A percentile compares a stretch with the other conserved stretches of the same genome.
Conservation (phyloP, 73 alveolate genomes). For the Urostyla sp. region DNA sequence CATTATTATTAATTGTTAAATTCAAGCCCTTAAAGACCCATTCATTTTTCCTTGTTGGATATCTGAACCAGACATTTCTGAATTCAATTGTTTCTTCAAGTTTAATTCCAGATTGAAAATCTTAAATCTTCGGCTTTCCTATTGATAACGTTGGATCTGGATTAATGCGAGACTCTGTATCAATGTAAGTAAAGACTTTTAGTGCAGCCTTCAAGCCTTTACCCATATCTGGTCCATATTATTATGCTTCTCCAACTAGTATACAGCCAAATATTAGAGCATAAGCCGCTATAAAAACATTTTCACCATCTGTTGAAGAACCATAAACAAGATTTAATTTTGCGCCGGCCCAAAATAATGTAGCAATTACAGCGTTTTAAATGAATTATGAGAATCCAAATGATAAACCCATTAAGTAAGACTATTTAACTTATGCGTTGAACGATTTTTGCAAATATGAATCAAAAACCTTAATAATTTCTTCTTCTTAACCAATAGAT, state of each 20-base stretch:
- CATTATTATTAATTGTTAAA: conserved; percentile 75
- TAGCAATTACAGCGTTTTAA: conserved; percentile 29
- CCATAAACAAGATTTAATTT: conserved; percentile 62
- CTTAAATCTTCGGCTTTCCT: background rate
- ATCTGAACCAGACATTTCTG: conserved; percentile 88
- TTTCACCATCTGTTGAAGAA: conserved; percentile 54
- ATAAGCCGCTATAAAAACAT: conserved; percentile 74
- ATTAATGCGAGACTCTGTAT: conserved; percentile 44
- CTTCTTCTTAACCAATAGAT: conserved; percentile 82
- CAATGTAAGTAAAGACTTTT: conserved; percentile 69
- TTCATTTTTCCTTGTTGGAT: conserved; percentile 83
- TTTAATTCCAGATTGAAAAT: conserved; percentile 44
- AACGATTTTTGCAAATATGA: conserved; percentile 47
- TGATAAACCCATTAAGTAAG: conserved; percentile 75
- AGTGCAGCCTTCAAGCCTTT: conserved; percentile 85
- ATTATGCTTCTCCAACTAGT: conserved; percentile 83
- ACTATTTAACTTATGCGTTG: conserved; percentile 49
- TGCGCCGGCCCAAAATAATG: conserved; percentile 83
- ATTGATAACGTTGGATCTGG: conserved; percentile 3
- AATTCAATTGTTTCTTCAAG: conserved; percentile 90
- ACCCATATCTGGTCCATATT: conserved; percentile 84
- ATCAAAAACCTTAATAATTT: conserved; percentile 72
- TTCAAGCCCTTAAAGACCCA: conserved; percentile 78
- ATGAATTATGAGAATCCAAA: conserved; percentile 55
- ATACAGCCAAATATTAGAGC: conserved; percentile 83